These are phyloP conservation scores for Rhododendron vialii DNA, from an alignment of 148 eudicot genomes.

Conservation along the genomic window DNA sequence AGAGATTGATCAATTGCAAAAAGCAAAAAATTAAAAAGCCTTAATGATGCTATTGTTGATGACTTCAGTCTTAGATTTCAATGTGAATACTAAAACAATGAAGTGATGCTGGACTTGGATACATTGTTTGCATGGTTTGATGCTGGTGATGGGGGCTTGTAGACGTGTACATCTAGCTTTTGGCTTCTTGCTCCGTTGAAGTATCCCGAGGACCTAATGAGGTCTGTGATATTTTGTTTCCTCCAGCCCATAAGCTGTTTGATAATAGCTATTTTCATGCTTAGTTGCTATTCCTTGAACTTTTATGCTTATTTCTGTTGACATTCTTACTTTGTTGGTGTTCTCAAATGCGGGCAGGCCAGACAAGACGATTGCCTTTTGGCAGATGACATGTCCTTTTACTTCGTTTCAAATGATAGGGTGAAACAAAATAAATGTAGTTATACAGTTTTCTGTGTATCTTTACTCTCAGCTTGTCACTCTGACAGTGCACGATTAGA, in stretches of 20 bases:
- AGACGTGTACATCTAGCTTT: neutral
- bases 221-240: no score
- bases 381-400: neutral
- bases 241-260: neutral
- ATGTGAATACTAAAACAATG: neutral
- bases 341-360: neutral
- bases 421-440: neutral
- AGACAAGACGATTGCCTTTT: neutral
- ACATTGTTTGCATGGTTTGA: neutral
- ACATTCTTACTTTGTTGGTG: neutral
- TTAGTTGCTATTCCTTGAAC: neutral
- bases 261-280: neutral
- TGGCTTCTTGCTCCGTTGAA: neutral
- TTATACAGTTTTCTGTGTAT: neutral
- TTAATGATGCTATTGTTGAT: neutral
- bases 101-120: neutral
- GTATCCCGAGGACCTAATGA: neutral
- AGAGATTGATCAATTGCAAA: neutral
- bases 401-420: neutral
- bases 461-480: neutral
- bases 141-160: slow-evolving; percentile 2
- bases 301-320: neutral
- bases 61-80: neutral
- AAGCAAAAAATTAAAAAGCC: neutral
- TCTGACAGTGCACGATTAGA: neutral